Evolutionary conservation across 2,329 filamentous ascomycete genomes (phyloP), one percentile per base, ranked within the genome.

Genomic region (Penicillium sclerotigenum): DNA sequence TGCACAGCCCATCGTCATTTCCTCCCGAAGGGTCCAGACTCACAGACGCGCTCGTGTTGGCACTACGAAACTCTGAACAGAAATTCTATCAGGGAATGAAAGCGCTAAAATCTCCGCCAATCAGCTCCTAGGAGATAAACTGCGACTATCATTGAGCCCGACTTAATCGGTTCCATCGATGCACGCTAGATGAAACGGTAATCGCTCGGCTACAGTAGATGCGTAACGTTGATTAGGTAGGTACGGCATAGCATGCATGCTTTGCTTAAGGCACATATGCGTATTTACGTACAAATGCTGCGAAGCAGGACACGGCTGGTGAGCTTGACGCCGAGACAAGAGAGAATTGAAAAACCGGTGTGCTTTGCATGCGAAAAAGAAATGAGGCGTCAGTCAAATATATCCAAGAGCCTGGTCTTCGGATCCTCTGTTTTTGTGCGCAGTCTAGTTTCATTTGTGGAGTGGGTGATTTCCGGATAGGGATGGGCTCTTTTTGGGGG

Each of bases 171-270:
- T 29, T 28, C 33, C 16, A n/a, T 36, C 7, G 24, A 54, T 37
- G 31, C 42, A 54, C 29, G 37, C 29, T 49, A 54, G 31, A 36
- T 53, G 24, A 34, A 48, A 42, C 46, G 46, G 46, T 29, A 50
- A 34, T 54, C 52, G 26, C 22, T 52, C 24, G 10, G 40, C 37
- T 42, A 41, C 9, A 14, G 13, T n/a, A 20, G 11, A 31, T 38
- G 24, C 47, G 13, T 26, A 22, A 2, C n/a, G 36, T 22, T 8
- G 26, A 49, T 41, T 18, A 42, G 47, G 47, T 40, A 50, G 10
- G 28, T 42, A 50, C 47, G 1, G 9, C 33, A 38, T 34, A 48
- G 14, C 13, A 28, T 49, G n/a, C 47, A 49, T 43, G 37, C 20
- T 42, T 11, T 29, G 7, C 20, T 38, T 29, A 18, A 49, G 47